A percentile compares a stretch with the other conserved stretches of the same genome.
These are phyloP conservation scores for Pseudotsuga menziesii DNA, from an alignment of 75 land plant genomes.

Conservation along the genomic window DNA sequence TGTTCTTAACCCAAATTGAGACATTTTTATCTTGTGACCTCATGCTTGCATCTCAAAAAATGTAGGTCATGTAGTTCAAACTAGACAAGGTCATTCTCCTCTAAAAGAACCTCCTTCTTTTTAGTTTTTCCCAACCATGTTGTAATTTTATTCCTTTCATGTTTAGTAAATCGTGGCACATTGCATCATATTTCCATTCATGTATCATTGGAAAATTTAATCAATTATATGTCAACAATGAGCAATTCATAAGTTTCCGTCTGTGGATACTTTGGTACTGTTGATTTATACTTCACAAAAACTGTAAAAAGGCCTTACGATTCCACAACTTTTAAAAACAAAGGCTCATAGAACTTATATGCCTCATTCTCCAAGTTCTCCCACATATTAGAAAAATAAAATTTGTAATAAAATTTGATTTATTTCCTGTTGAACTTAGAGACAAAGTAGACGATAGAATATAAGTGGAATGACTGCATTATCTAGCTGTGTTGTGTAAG, in stretches of 20 bases:
- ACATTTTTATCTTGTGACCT: conserved; percentile 85
- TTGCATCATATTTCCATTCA: conserved; percentile 99
- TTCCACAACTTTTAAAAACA: too few relatives aligned
- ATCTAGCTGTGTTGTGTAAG: too few relatives aligned
- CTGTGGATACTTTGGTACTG: conserved; percentile 67
- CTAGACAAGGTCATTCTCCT: conserved; percentile 98
- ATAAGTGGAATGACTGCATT: too few relatives aligned
- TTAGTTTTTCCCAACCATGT: conserved; percentile 57
- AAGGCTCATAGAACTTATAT: too few relatives aligned
- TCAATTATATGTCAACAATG: conserved; percentile 94
- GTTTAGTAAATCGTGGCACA: conserved; percentile 94
- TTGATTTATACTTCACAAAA: conserved; percentile 63
- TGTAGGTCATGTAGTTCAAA: conserved; percentile 91
- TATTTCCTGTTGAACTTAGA: neutral
- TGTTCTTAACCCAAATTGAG: conserved; percentile 83
- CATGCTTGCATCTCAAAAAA: conserved; percentile 82
- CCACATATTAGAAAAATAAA: too few relatives aligned
- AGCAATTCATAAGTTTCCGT: conserved; percentile 92
- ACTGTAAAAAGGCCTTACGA: too few relatives aligned
- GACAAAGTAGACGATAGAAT: too few relatives aligned
- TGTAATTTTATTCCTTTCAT: conserved; percentile 91
- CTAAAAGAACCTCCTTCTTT: conserved; percentile 93
- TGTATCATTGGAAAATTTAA: conserved; percentile 92
- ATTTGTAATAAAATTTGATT: too few relatives aligned
- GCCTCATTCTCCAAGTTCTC: too few relatives aligned